Evolutionary conservation across 23 red algal species (phyloP).

Genomic region (Gracilariopsis chorda): DNA sequence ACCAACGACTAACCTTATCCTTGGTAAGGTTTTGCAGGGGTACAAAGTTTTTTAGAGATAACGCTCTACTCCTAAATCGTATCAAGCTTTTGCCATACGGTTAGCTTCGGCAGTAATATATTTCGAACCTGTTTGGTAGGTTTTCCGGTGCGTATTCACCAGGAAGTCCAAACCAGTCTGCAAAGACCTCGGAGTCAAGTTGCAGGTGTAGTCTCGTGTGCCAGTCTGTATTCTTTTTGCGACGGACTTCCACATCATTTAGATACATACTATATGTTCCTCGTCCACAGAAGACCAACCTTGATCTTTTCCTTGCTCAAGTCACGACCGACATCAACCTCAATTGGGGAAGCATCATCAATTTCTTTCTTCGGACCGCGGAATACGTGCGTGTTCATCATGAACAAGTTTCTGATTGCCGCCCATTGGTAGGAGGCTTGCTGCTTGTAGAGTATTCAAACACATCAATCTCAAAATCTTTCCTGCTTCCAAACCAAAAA

Average conservation of each 20-base stretch:
- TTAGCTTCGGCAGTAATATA: slow-evolving; percentile 47
- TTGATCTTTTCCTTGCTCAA: slow-evolving; percentile 7
- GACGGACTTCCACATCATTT: slow-evolving; percentile 28
- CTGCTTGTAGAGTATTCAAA: slow-evolving; percentile 31
- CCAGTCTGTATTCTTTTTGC: neutral
- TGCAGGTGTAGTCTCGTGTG: slow-evolving; percentile 26
- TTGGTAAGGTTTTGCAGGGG: no score
- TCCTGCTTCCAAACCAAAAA: slow-evolving; percentile 36
- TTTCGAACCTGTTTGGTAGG: neutral
- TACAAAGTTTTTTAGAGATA: no score
- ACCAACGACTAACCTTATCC: no score
- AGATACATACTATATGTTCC: neutral
- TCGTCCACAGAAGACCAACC: slow-evolving; percentile 21
- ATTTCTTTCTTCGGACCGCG: neutral
- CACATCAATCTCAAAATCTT: slow-evolving; percentile 49
- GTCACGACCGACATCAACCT: neutral
- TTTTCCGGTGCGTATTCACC: slow-evolving; percentile 12
- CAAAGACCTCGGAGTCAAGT: slow-evolving; percentile 55
- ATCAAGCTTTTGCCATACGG: no score
- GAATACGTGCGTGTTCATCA: slow-evolving; percentile 18
- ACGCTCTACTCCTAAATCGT: no score
- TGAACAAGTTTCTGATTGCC: neutral
- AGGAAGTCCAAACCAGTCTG: slow-evolving; percentile 49
- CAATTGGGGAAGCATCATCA: neutral
- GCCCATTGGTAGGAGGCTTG: neutral